Evolutionary conservation across 2,329 filamentous ascomycete genomes (phyloP).

Genomic region (Colletotrichum sp.): DNA sequence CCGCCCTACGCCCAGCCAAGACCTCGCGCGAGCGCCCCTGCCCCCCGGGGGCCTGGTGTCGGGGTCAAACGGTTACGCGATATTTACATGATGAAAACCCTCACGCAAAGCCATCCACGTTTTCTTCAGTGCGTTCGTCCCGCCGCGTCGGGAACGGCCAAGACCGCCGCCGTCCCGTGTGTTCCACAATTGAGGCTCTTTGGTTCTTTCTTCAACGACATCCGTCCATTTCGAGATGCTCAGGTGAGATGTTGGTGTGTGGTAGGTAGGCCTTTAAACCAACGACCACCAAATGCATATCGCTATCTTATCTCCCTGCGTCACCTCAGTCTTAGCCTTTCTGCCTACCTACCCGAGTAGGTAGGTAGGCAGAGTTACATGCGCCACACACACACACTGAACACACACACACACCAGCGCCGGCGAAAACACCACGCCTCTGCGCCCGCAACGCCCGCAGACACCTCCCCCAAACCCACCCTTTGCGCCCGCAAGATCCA

Average conservation of each 20-base stretch:
- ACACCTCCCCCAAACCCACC: conserved; percentile 8
- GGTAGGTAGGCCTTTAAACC: neutral
- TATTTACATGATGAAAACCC: conserved; percentile 21
- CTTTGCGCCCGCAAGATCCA: conserved; percentile 19
- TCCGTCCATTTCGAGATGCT: neutral
- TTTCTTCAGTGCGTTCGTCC: neutral
- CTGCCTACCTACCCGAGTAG: neutral
- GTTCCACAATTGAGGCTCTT: conserved; percentile 15
- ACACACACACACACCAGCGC: neutral
- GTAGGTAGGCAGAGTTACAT: neutral
- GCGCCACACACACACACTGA: neutral
- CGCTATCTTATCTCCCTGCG: neutral
- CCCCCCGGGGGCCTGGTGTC: neutral
- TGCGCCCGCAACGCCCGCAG: conserved; percentile 16
- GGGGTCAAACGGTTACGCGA: conserved; percentile 12
- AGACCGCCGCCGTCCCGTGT: neutral
- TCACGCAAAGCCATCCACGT: neutral
- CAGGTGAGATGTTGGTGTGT: neutral
- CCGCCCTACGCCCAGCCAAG: conserved; percentile 1
- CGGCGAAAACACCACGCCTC: neutral
- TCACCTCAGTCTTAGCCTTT: neutral
- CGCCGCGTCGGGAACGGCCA: neutral
- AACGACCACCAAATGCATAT: neutral
- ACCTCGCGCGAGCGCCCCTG: neutral
- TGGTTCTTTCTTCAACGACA: conserved; percentile 1